Evolutionary conservation across 2,329 filamentous ascomycete genomes (phyloP).

Genomic region (Aspergillus tamarii): DNA sequence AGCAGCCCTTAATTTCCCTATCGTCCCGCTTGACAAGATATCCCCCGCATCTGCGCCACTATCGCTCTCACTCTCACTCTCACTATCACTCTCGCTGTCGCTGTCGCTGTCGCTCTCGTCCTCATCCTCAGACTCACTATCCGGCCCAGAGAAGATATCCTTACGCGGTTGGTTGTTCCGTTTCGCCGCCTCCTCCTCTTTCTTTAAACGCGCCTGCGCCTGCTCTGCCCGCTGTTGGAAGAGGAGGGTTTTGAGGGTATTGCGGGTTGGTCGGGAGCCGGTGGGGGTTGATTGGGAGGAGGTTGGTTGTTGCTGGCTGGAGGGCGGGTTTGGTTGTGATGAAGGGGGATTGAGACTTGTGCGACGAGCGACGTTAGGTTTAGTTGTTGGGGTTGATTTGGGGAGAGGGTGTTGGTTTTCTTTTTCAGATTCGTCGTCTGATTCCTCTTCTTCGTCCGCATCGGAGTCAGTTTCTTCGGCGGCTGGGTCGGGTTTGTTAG

Average conservation of each 20-base stretch:
- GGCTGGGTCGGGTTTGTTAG: background rate
- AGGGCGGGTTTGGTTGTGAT: constrained; percentile 1
- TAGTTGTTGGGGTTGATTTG: background rate
- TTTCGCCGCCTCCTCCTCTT: constrained; percentile 1
- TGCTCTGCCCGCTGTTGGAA: constrained; percentile 9
- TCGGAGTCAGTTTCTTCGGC: background rate
- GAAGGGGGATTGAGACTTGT: background rate
- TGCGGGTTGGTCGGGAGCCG: background rate
- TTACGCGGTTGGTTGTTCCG: background rate
- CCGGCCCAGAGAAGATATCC: constrained; percentile 17
- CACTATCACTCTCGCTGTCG: constrained; percentile 10
- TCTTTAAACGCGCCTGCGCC: constrained; percentile 3
- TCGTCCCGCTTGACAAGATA: constrained; percentile 27
- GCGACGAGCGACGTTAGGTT: background rate
- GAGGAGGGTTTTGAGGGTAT: constrained; percentile 2
- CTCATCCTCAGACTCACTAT: constrained; percentile 23
- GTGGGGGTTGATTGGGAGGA: constrained; percentile 5
- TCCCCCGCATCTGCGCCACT: constrained; percentile 24
- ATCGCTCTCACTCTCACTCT: constrained; percentile 15
- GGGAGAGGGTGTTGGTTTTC: background rate
- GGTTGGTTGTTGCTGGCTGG: constrained; percentile 2
- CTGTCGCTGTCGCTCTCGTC: background rate
- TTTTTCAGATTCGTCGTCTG: background rate
- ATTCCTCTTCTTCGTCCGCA: background rate
- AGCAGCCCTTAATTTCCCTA: constrained; percentile 18